phyloP scores from a whole-genome alignment of 345 rosid species.

The Erodium maritimum region DNA sequence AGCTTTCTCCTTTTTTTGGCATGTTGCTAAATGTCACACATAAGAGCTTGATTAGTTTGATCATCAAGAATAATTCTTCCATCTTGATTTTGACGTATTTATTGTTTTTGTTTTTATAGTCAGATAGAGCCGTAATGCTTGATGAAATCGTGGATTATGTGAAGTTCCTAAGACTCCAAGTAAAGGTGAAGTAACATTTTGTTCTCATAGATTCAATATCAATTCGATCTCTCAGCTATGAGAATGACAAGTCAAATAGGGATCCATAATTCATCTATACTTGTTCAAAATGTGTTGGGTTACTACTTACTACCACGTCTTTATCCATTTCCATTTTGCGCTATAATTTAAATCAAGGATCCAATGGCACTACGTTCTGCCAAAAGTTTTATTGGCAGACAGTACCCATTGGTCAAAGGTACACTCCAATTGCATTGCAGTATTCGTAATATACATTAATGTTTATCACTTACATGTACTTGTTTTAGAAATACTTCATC shows the following conservation, averaged over 20 bases:
- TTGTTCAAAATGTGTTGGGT: not conserved
- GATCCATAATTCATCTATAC: not conserved
- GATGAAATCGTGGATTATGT: slow-evolving; percentile 99
- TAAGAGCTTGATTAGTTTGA: no score
- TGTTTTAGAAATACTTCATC: not conserved
- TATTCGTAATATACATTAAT: not conserved
- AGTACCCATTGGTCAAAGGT: no score
- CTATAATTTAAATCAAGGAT: no score
- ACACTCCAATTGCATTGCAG: no score
- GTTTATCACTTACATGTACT: not conserved
- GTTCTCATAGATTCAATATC: no score
- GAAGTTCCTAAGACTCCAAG: slow-evolving; percentile 97
- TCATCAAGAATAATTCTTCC: not conserved
- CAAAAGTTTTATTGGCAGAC: no score
- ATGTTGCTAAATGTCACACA: not conserved
- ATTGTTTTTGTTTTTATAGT: slow-evolving; percentile 33
- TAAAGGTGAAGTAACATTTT: slow-evolving; percentile 44
- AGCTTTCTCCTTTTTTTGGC: not conserved
- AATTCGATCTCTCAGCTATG: no score
- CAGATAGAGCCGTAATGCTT: slow-evolving; percentile 95
- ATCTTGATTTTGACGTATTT: not conserved
- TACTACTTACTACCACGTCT: not conserved
- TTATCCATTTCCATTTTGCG: not conserved
- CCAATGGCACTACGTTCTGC: no score
- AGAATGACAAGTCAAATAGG: not conserved